phyloP scores from a whole-genome alignment of 805 yeast genomes.

The Ogataea sp. region DNA sequence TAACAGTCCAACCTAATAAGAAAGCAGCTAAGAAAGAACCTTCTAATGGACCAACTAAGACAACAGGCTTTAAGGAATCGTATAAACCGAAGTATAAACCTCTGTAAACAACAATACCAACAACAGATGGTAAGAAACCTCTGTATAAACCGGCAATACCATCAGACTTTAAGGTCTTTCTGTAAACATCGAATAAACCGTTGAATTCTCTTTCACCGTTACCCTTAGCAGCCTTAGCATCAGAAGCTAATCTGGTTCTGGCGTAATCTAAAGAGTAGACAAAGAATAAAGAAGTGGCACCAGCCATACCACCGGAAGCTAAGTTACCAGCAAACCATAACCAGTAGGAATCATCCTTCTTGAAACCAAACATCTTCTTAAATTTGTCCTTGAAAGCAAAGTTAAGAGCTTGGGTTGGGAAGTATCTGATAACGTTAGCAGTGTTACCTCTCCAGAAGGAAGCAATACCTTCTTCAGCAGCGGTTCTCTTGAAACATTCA shows the following conservation, averaged over 20 bases:
- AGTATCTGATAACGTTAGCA: constrained; percentile 96
- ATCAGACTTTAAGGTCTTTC: constrained; percentile 89
- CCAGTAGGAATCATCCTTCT: constrained; percentile 91
- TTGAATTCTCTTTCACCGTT: constrained; percentile 91
- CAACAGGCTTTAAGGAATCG: constrained; percentile 94
- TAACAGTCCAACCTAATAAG: constrained; percentile 95
- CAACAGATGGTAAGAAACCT: constrained; percentile 98
- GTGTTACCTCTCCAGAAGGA: constrained; percentile 99
- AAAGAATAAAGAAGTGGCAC: constrained; percentile 89
- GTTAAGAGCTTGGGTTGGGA: constrained; percentile 99
- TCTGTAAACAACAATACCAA: constrained; percentile 97
- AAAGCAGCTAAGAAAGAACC: constrained; percentile 93
- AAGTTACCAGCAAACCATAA: constrained; percentile 95
- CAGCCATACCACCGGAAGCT: constrained; percentile 98
- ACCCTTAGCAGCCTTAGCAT: constrained; percentile 85
- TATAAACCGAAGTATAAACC: constrained; percentile 98
- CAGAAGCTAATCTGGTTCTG: constrained; percentile 98
- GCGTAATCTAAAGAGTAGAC: constrained; percentile 98
- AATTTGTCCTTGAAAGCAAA: constrained; percentile 98
- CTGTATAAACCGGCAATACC: constrained; percentile 98
- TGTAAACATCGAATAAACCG: constrained; percentile 95
- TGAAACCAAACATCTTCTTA: constrained; percentile 93
- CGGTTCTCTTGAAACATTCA: constrained; percentile 93
- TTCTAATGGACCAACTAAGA: constrained; percentile 89
- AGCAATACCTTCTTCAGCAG: constrained; percentile 84